Evolutionary conservation across 2,329 filamentous ascomycete species (phyloP), one percentile per base, ranked within the genome.

Genomic region (Xylaria sp.): DNA sequence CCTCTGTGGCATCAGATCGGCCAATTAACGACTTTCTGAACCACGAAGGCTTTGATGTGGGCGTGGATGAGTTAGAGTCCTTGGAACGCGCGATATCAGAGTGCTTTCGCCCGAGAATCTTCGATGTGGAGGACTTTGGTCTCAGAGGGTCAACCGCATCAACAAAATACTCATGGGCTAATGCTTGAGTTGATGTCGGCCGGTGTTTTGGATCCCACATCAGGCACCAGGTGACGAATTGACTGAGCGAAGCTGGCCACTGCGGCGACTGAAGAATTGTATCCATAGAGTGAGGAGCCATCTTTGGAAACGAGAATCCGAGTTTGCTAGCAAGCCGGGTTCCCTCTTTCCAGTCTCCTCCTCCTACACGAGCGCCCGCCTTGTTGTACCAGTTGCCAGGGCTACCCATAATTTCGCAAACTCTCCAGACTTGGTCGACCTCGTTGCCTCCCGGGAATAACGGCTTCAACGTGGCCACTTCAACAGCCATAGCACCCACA

Each of bases 361-460:
- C 96, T 63, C 96, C 96, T 32, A 99, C 93, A 72, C 91, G 92
- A 30, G 86, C 85, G 28, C 94, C 94, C 5, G 92, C 86, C 81
- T 97, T 97, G 84, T 93, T 97, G 79, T 97, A 96, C 96, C 96
- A 99, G 82, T 95, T 95, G 52, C 96, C 96, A 2, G 96, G 96
- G 82, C 95, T 98, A 58, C 96, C 96, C 96, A 99, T 99, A 66
- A 99, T 97, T 80, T 99, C 96, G 78, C 96, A 99, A 0, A 99
- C 93, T 73, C 96, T 91, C 96, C 96, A 99, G 1, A 99, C 96
- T 80, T 99, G 96, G 75, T 99, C 96, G 1, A 99, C 96, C 83
- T 99, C 96, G 78, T 99, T 99, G 77, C 94, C 93, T 74, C 96
- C 96, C 12, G 96, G 96, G 84, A 99, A 99, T 12, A 99, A 84